phyloP scores from a whole-genome alignment of 2,329 filamentous ascomycete species.

The Alternaria brassicae region DNA sequence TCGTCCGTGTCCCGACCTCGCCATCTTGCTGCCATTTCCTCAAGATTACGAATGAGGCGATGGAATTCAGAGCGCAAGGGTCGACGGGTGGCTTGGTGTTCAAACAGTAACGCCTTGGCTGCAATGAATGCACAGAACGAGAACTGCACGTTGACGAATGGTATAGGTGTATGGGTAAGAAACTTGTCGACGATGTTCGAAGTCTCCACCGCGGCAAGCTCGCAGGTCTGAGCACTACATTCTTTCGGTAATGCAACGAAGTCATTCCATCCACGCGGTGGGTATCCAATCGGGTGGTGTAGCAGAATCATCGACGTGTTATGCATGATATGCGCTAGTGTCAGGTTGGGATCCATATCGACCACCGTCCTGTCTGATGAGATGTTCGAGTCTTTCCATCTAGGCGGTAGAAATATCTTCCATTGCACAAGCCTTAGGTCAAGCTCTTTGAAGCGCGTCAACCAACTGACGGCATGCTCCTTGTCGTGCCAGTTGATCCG shows the following conservation, averaged over 20 bases:
- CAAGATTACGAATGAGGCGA: conserved; percentile 31
- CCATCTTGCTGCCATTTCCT: conserved; percentile 43
- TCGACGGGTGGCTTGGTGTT: conserved; percentile 27
- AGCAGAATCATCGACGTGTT: conserved; percentile 48
- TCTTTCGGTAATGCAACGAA: conserved; percentile 43
- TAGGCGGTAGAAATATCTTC: conserved; percentile 44
- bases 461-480: conserved; percentile 45
- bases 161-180: conserved; percentile 35
- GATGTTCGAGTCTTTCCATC: conserved; percentile 47
- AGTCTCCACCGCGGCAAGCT: conserved; percentile 42
- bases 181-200: conserved; percentile 47
- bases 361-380: conserved; percentile 36
- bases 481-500: conserved; percentile 46
- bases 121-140: conserved; percentile 44
- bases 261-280: conserved; percentile 40
- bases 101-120: conserved; percentile 43
- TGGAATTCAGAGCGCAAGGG: conserved; percentile 36
- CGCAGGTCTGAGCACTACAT: conserved; percentile 45
- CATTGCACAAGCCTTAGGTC: conserved; percentile 45
- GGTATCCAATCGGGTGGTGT: conserved; percentile 43
- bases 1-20: not conserved
- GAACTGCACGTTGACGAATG: conserved; percentile 47
- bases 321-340: conserved; percentile 45
- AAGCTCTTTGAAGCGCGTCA: conserved; percentile 46
- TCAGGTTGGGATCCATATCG: conserved; percentile 47